Evolutionary conservation across 73 alveolate species (phyloP).

Genomic region (Paramecium biaurelia): DNA sequence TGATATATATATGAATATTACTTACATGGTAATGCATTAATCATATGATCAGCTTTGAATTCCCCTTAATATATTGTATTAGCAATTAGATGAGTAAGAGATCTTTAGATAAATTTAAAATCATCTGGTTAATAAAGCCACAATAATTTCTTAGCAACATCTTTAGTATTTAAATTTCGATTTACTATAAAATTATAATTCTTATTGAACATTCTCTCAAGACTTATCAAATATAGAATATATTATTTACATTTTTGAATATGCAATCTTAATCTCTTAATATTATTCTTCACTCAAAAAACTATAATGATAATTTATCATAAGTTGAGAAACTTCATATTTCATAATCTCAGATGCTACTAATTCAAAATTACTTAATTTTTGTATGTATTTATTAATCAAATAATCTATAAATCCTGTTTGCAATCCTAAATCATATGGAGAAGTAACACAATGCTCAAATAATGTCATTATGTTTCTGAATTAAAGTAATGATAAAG

Average conservation of each 20-base stretch:
- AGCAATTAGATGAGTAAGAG: not conserved
- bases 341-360: not conserved
- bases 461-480: not conserved
- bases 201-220: not conserved
- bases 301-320: not conserved
- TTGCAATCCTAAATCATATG: not conserved
- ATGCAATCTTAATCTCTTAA: not conserved
- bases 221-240: not conserved
- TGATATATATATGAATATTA: not conserved
- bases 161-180: not conserved
- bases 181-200: not conserved
- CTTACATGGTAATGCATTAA: not conserved
- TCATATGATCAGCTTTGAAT: not conserved
- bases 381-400: not conserved
- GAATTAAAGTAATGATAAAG: not conserved
- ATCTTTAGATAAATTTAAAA: not conserved
- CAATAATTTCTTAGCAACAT: not conserved
- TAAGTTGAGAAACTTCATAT: not conserved
- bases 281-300: not conserved
- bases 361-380: not conserved
- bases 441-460: not conserved
- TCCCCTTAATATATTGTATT: not conserved
- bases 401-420: not conserved
- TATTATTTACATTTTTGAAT: not conserved
- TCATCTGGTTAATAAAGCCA: not conserved